Evolutionary conservation across 1,284 basidiomycete genomes (phyloP), one percentile per base, ranked within the genome.

Genomic region (Papiliotrema terrestris): DNA sequence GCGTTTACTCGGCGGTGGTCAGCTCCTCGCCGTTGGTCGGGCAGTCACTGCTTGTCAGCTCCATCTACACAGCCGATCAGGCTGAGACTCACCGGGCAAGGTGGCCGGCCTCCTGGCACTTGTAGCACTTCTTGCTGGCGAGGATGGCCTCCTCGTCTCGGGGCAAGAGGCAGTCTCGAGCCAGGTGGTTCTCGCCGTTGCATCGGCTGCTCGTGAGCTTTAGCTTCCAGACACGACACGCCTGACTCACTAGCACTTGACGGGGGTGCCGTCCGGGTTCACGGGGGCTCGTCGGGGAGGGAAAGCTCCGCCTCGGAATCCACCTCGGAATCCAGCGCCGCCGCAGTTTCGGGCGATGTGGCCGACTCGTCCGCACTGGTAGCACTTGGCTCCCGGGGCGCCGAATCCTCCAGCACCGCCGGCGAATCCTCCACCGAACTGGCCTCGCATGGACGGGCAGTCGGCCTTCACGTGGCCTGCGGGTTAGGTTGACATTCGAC

Each of bases 401-500:
- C 29, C 29, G 32, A 37, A 42, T 14, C 45, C 44, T 19, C 36
- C 45, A 19, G 22, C 45, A 23, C 45, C 52, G 11, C 51, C 58
- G 45, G 42, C 51, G 17, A 54, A 56, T 44, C 49, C 52, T 20
- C 45, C 57, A 81, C 58, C 60, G 83, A 84, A 52, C 35, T 58
- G 46, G 52, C 63, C 78, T 68, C 89, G 84, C 69, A 90, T 77
- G 69, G 83, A 91, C 14, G 91, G 91, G 69, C 91, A 94, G 73
- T 93, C 91, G 45, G 88, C 86, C 69, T 83, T 82, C 58, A 74
- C 62, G 68, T 73, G 73, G 25, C 71, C 66, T 62, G 42, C n/a
- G 35, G n/a, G 43, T 38, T 22, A 38, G 15, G 35, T 46, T 4
- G 44, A 22, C 6, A 49, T 49, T n/a, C 20, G 20, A 41, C 26